Evolutionary conservation across 169 alveolate genomes (phyloP), one percentile per base, ranked within the genome.

Genomic region (Cyclospora cayetanensis): DNA sequence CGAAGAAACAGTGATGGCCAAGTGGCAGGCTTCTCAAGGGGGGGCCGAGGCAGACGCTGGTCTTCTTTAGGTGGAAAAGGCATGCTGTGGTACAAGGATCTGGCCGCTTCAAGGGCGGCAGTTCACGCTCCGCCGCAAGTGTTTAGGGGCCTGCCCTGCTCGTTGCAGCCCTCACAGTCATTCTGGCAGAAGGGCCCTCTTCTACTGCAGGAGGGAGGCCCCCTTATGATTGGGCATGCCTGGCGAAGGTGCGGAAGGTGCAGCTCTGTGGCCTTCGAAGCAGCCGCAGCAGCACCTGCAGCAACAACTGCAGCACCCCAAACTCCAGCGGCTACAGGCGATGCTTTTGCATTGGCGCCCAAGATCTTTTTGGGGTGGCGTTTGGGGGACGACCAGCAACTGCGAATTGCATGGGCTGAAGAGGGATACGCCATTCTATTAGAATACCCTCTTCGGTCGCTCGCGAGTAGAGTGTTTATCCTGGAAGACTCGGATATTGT

Each of bases 251-350:
- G 80, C 27, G 4, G 50, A 3, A 22, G 29, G 27, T 68, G 80
- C 39, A 50, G 80, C 31, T 34, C 80, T 9, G 52, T 68, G 31
- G 80, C 80, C 18, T 68, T 68, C 50, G 80, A 68, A 34, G 50
- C 80, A 70, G 83, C 83, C 35, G 55, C 83, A 34, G 83, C 83
- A 34, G 60, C 53, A 35, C 22, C 83, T 37, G 4, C 37, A 70
- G 83, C 83, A 70, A 18, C 83, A 37, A 27, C 53, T 20, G 83
- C 53, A 37, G 34, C 83, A 34, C 39, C 35, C 35, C 60, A 50
- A 70, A 35, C 60, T 20, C 4, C 35, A 70, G 83, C 83, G 39
- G 34, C 60, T 37, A 9, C 83, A 70, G 60, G 50, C 39, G 80
- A 42, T 5, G 80, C 31, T 1, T 25, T 4, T 68, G 80, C 39